Base-by-base conservation (phyloP, 75 land plant species). In the Cunninghamia lanceolata region DNA sequence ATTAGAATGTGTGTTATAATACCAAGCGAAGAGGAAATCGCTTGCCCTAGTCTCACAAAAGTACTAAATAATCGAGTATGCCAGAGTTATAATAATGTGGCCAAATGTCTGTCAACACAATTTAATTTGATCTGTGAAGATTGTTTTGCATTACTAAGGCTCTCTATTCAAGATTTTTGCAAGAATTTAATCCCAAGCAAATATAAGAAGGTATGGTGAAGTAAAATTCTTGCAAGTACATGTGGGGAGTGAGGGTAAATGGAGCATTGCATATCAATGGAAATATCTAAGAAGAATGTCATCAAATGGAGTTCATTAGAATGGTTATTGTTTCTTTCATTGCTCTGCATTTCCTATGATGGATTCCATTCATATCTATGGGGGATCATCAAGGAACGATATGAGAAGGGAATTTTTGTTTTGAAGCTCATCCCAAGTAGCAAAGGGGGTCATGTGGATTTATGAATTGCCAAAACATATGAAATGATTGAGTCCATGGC, bases 401-500 rank as follows among this genome's bases (percentile, higher is more conserved):
- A 83, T 21, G 8, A 9, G 46, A 45, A 3, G 46, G 46, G 46
- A 45, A 45, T 5, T 45, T 2, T 5, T 45, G 46, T 45, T 45
- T 45, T 45, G 46, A 2, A 45, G 46, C 46, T 45, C 4, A 45
- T 45, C 5, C 46, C 46, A 10, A 71, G 71, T 5, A 45, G 46
- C 46, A 2, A 45, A 45, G 46, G 46, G 19, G 15, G 30, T 32
- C 43, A 2, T 5, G 4, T 45, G 46, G 5, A 45, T 45, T 45
- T 45, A 45, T 5, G 5, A 45, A 3, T 45, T 45, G 46, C 2
- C 46, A 2, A 45, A 5, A 34, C 0, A 8, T 87, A 87, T 83
- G 87, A 36, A 17, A 88, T 88, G 88, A 47, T 84, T 15, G 86
- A 88, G 75, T 88, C 86, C n/a, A n/a, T n/a, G 34, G 81, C 63